Evolutionary conservation across 108 stramenopile genomes (phyloP), one percentile per base, ranked within the genome.

Genomic region (Cylindrotheca closterium): DNA sequence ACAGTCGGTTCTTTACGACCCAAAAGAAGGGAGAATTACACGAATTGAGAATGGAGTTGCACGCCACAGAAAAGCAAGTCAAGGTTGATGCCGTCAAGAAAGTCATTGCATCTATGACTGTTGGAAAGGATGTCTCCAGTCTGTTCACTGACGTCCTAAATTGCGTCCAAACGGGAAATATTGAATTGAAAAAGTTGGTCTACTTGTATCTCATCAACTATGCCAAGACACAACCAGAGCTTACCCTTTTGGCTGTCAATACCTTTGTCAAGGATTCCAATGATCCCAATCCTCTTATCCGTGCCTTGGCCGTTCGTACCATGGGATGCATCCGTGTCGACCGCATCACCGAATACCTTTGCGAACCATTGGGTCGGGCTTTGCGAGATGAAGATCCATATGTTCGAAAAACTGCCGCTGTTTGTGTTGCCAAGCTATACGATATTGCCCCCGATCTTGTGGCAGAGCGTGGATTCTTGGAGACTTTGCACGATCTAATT

Each of bases 271-370:
- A 98, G 82, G 98, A 99, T 75, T 94, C 98, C 21, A 90, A 78
- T 61, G 96, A 99, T 80, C 80, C 93, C 25, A 99, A 99, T 74
- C 99, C 99, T 27, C 77, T 99, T 50, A 98, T 99, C 67, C 97
- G 99, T 18, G 99, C 99, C 1, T 76, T 99, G 60, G 98, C 99
- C 19, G 96, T 99, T 2, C 86, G 99, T 30, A 99, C 99, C 63
- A 99, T 99, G 99, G 99, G 99, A 30, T 99, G 98, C 77, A 99
- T 99, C 58, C 97, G 99, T 22, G 99, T 99, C 23, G 98, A 99
- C 73, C 87, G 88, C 57, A 99, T 99, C 79, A 99, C 98, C 32
- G 99, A 99, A 73, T 98, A 99, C 58, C 87, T 99, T 5, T 97
- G 97, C 68, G 98, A 98, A 60, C 99, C 99, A 22, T 81, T 99